These are phyloP conservation scores for Wolfiporia cocos DNA, from an alignment of 1,284 basidiomycete genomes.

Conservation along the genomic window DNA sequence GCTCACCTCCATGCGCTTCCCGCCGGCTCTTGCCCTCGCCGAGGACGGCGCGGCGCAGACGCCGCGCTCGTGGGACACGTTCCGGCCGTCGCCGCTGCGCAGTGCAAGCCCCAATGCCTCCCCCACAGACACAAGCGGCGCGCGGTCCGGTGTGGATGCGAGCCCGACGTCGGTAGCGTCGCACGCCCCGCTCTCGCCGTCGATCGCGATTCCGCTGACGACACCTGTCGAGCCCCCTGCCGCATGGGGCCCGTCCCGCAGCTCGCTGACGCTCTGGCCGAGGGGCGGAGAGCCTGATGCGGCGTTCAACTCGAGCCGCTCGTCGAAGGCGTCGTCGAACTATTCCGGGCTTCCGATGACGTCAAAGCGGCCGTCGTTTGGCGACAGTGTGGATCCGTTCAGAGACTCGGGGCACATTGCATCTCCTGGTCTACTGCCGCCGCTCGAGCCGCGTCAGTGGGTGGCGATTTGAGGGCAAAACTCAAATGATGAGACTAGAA, in stretches of 20 bases:
- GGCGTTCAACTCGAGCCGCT: conserved; percentile 1
- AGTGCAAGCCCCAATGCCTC: background rate
- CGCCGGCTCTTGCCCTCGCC: background rate
- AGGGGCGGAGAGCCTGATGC: background rate
- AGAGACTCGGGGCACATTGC: too few species aligned
- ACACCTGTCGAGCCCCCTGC: conserved; percentile 2
- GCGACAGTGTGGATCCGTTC: conserved; percentile 7
- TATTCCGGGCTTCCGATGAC: background rate
- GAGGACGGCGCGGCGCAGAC: background rate
- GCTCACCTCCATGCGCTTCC: background rate
- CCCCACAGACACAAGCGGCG: background rate
- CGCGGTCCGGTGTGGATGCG: too few species aligned
- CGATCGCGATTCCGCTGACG: background rate
- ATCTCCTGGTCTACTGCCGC: too few species aligned
- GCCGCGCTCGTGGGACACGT: conserved; percentile 5
- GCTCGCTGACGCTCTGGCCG: background rate
- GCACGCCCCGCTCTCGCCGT: background rate
- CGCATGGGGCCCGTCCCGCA: background rate
- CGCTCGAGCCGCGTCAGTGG: too few species aligned
- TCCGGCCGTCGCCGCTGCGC: conserved; percentile 5
- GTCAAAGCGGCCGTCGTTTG: background rate
- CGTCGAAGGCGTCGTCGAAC: conserved; percentile 7
- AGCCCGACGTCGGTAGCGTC: background rate
- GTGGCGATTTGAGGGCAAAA: too few species aligned
- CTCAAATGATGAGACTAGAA: too few species aligned